Evolutionary conservation across 2,329 filamentous ascomycete species (phyloP), one percentile per base, ranked within the genome.

Genomic region (Rhinocladiella similis): DNA sequence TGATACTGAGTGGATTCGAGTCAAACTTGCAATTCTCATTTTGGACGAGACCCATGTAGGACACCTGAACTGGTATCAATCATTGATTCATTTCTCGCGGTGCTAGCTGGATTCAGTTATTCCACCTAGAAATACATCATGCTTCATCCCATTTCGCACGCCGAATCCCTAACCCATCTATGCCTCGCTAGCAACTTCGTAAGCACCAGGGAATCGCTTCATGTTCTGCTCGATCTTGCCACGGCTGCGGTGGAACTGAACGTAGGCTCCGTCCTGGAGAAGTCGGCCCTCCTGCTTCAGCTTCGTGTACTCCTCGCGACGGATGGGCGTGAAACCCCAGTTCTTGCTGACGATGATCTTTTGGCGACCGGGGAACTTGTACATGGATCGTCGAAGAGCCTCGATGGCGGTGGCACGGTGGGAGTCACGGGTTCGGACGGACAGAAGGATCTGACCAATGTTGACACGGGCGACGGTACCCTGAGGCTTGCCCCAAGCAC

Each of bases 341-440:
- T 99, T 99, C 91, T 97, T 99, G 85, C 90, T 95, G 82, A 97
- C 88, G 74, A 99, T 97, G 83, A 99, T 97, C 91, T 99, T 99
- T 87, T 99, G 94, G 82, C 94, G 93, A 80, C 94, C 94, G 69
- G 94, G 94, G 90, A 99, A 99, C 89, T 97, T 99, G 91, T 97
- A 97, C 88, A 97, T 94, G 68, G 91, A 95, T 79, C 94, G 91
- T 77, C 95, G 93, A 78, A 99, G 90, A 75, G 94, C 94, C 88
- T 99, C 94, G 73, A 99, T 91, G 77, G 94, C 94, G 73, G 88
- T 86, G 69, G 88, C 88, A 72, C 91, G 91, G 88, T 94, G 87
- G 70, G 86, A 83, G 81, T 99, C 94, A 87, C 92, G 91, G 77
- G 94, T 99, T 77, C 94, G 90, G 80, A 97, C 87, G 73, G 88